Percentiles rank a stretch among this genome's conserved stretches.
Evolutionary conservation across 805 yeast species (phyloP).

Genomic region (Grigorovia yakushimaensis): DNA sequence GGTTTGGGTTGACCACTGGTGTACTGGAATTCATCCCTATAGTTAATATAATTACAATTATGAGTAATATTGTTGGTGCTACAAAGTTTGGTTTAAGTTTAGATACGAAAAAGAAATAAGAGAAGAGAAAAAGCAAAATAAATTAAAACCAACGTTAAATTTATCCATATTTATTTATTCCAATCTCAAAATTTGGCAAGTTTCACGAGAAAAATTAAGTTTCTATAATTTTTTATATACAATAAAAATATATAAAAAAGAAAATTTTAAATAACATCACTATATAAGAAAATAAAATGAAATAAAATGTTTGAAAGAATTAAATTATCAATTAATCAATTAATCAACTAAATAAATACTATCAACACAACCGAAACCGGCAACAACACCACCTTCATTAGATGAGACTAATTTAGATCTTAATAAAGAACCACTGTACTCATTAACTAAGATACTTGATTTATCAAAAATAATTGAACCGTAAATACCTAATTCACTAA

Average conservation of each 20-base stretch:
- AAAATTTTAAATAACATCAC: background rate
- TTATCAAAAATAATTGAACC: conserved; percentile 76
- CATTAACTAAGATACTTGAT: conserved; percentile 48
- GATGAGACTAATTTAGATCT: conserved; percentile 82
- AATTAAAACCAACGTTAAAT: background rate
- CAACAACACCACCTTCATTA: conserved; percentile 98
- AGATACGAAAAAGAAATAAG: background rate
- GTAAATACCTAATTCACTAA: conserved; percentile 86
- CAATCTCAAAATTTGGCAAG: no score
- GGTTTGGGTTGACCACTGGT: conserved; percentile 45
- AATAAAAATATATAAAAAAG: no score
- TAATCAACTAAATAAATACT: conserved; percentile 36
- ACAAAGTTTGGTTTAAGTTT: conserved; percentile 46
- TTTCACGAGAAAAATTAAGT: no score
- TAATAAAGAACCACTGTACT: conserved; percentile 72
- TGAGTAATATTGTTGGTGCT: conserved; percentile 52
- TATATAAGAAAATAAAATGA: background rate
- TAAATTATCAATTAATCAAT: no score
- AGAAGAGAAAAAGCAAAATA: background rate
- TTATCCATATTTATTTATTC: no score
- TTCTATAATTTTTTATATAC: no score
- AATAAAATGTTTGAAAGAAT: no score
- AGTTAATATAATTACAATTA: conserved; percentile 42
- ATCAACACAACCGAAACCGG: conserved; percentile 96
- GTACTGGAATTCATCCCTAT: conserved; percentile 46